A percentile compares a stretch with the other conserved stretches of the same genome.
Conservation (phyloP, 768 basidiomycete species). For the Mycena rebaudengoi region DNA sequence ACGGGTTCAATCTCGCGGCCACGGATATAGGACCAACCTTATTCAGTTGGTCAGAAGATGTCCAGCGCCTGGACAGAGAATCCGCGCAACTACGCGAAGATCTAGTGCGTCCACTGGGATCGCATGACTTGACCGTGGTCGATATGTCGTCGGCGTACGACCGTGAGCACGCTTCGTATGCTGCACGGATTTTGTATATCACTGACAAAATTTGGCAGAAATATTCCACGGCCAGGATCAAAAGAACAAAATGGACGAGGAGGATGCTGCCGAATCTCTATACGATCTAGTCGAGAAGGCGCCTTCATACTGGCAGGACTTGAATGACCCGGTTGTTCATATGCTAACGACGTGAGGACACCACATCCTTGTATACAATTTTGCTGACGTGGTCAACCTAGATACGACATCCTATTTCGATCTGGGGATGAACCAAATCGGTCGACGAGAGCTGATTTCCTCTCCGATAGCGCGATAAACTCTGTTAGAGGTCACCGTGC, state of each 20-base stretch:
- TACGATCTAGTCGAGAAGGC: slow-evolving; percentile 62
- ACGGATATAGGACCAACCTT: slow-evolving; percentile 22
- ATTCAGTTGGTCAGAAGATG: slow-evolving; percentile 49
- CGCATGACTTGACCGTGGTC: slow-evolving; percentile 52
- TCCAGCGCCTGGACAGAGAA: slow-evolving; percentile 45
- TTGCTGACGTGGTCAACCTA: slow-evolving; percentile 35
- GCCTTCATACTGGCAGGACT: slow-evolving; percentile 63
- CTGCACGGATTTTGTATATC: background rate
- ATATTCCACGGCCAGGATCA: slow-evolving; percentile 45
- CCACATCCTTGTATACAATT: slow-evolving; percentile 1
- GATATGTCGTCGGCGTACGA: slow-evolving; percentile 65
- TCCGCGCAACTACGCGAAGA: slow-evolving; percentile 40
- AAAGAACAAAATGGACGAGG: slow-evolving; percentile 35
- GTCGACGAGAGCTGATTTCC: slow-evolving; percentile 61
- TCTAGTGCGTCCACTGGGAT: slow-evolving; percentile 54
- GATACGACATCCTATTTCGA: slow-evolving; percentile 70
- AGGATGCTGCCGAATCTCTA: slow-evolving; percentile 49
- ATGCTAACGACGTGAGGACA: slow-evolving; percentile 67
- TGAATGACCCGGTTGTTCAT: slow-evolving; percentile 56
- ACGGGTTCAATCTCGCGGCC: slow-evolving; percentile 49
- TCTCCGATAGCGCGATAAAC: slow-evolving; percentile 62
- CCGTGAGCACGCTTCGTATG: slow-evolving; percentile 44
- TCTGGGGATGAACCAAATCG: slow-evolving; percentile 56
- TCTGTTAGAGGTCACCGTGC: slow-evolving; percentile 62
- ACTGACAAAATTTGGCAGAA: slow-evolving; percentile 37